Conservation (phyloP, 768 basidiomycete genomes). For the Rhodosporidiobolus odoratus region DNA sequence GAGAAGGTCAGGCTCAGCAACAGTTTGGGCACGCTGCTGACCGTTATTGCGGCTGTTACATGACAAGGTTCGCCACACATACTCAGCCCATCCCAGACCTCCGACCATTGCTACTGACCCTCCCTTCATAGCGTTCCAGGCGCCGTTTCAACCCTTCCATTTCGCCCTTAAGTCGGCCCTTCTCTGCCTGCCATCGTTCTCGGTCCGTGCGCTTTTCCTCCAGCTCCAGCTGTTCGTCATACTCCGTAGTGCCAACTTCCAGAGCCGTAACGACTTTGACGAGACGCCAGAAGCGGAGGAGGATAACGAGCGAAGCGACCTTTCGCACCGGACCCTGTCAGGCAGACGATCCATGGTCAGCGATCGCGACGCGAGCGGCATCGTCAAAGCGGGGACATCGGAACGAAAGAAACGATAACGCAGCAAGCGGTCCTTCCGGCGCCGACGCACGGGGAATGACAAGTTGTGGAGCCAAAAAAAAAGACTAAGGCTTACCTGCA, state of each 20-base stretch:
- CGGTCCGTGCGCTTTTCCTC: not conserved
- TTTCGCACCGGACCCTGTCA: slow-evolving; percentile 2
- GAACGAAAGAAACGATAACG: not conserved
- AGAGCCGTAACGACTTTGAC: slow-evolving; percentile 13
- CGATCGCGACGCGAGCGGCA: no score
- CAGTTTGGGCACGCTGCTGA: no score
- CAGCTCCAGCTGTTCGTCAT: not conserved
- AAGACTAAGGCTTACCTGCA: not conserved
- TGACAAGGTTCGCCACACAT: no score
- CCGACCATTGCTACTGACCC: no score
- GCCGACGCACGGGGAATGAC: not conserved
- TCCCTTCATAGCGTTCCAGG: not conserved
- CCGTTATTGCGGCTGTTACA: no score
- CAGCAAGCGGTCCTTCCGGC: no score
- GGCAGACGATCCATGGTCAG: no score
- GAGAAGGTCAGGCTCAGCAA: no score
- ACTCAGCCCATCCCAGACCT: no score
- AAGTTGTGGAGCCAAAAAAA: not conserved
- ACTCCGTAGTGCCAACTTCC: slow-evolving; percentile 1
- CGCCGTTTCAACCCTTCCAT: not conserved
- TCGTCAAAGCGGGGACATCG: not conserved
- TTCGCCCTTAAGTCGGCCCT: not conserved
- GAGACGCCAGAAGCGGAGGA: slow-evolving; percentile 21
- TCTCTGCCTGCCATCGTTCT: not conserved
- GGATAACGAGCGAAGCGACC: slow-evolving; percentile 6